phyloP scores from a whole-genome alignment of 2,329 filamentous ascomycete species.

The Fusarium verticillioides region DNA sequence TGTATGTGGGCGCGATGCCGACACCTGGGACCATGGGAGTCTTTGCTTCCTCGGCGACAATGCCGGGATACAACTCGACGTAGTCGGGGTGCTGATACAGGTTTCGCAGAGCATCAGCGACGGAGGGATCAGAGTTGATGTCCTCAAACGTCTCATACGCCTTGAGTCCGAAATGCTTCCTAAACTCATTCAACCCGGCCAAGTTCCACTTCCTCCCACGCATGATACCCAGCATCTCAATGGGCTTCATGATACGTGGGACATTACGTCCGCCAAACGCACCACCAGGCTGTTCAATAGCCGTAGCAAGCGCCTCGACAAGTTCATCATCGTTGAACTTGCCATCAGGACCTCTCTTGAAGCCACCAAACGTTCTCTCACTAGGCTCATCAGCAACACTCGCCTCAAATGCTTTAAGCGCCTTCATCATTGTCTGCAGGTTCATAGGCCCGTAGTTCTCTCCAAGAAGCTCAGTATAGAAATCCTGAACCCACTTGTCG shows the following conservation, averaged over 20 bases:
- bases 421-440: constrained; percentile 69
- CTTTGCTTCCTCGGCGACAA: constrained; percentile 81
- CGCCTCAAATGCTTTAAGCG: constrained; percentile 71
- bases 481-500: constrained; percentile 81
- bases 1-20: constrained; percentile 80
- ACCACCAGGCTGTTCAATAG: constrained; percentile 82
- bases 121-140: constrained; percentile 80
- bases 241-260: constrained; percentile 76
- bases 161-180: constrained; percentile 82
- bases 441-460: constrained; percentile 66
- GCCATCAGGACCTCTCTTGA: constrained; percentile 73
- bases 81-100: constrained; percentile 83
- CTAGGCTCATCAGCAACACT: constrained; percentile 72
- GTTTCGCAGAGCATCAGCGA: constrained; percentile 72
- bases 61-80: constrained; percentile 83
- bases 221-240: constrained; percentile 84
- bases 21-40: constrained; percentile 78
- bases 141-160: constrained; percentile 82
- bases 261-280: constrained; percentile 80
- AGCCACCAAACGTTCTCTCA: constrained; percentile 74
- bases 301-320: constrained; percentile 72
- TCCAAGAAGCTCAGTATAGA: constrained; percentile 70
- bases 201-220: constrained; percentile 82
- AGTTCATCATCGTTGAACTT: constrained; percentile 81
- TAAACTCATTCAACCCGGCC: constrained; percentile 84